Evolutionary conservation across 208 protist species (phyloP).

Genomic region (Naegleria fowleri): DNA sequence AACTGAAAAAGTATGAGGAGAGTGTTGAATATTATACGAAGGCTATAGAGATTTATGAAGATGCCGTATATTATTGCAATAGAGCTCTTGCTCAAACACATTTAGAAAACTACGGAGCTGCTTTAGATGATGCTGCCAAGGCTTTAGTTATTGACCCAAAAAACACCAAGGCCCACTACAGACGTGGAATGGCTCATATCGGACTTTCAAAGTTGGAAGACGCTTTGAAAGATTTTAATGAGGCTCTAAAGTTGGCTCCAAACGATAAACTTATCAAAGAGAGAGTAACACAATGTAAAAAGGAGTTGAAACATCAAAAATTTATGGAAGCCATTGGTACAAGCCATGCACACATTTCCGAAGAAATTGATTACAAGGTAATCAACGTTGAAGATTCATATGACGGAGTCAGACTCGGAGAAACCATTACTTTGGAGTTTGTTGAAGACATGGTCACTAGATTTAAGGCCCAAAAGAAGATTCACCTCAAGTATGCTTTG

Average conservation of each 20-base stretch:
- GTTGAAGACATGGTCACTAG: conserved; percentile 49
- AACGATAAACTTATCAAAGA: conserved; percentile 72
- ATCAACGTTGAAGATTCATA: conserved; percentile 42
- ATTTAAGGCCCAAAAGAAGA: conserved; percentile 50
- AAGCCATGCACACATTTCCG: conserved; percentile 50
- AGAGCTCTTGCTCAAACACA: not conserved
- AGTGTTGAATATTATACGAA: conserved; percentile 30
- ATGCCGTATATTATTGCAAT: conserved; percentile 8
- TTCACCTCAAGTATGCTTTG: conserved; percentile 53
- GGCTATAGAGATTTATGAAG: conserved; percentile 24
- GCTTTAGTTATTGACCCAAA: not conserved
- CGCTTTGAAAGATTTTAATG: conserved; percentile 78
- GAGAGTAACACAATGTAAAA: conserved; percentile 84
- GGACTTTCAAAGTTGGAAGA: conserved; percentile 89
- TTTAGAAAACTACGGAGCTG: conserved; percentile 24
- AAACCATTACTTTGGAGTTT: conserved; percentile 53
- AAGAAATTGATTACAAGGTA: conserved; percentile 44
- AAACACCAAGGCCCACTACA: conserved; percentile 82
- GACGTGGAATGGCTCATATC: conserved; percentile 85
- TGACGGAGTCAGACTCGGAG: conserved; percentile 8
- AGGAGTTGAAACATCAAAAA: conserved; percentile 76
- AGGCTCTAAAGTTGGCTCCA: conserved; percentile 74
- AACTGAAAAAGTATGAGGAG: conserved; percentile 33
- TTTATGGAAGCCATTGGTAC: conserved; percentile 89
- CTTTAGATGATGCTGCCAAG: not conserved